These are phyloP conservation scores for Coniochaeta sp. DNA, from an alignment of 2,329 filamentous ascomycete genomes.

Conservation along the genomic window DNA sequence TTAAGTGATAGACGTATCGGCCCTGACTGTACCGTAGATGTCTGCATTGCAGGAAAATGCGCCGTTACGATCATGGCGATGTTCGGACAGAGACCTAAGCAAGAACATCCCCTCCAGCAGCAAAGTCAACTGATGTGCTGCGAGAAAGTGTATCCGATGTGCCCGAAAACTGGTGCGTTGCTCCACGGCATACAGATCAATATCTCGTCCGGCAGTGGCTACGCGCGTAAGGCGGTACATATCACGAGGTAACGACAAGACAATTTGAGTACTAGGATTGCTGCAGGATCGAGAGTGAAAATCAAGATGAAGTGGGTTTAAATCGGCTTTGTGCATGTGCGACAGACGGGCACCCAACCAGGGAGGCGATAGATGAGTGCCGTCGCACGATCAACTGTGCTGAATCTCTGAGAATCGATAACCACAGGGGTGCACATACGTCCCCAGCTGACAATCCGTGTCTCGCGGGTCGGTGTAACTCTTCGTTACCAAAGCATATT, in stretches of 20 bases:
- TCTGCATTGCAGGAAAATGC: neutral
- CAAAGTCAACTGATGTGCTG: neutral
- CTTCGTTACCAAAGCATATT: neutral
- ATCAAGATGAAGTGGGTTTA: conserved; percentile 14
- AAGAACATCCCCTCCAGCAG: neutral
- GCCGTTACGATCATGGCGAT: neutral
- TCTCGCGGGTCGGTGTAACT: neutral
- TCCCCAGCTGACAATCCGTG: neutral
- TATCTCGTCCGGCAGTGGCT: conserved; percentile 4
- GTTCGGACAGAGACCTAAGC: neutral
- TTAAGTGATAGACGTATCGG: neutral
- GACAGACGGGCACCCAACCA: neutral
- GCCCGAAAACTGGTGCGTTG: neutral
- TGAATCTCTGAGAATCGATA: neutral
- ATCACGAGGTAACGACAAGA: conserved; percentile 4
- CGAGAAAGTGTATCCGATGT: neutral
- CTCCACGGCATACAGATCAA: neutral
- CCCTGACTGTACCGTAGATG: neutral
- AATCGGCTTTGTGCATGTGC: conserved; percentile 13
- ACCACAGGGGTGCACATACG: neutral
- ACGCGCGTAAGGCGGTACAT: conserved; percentile 17
- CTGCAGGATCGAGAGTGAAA: conserved; percentile 17
- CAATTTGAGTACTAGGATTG: conserved; percentile 11
- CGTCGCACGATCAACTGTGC: neutral
- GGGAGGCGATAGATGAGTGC: neutral